Evolutionary conservation across 2,329 filamentous ascomycete genomes (phyloP), one percentile per base, ranked within the genome.

Genomic region (Penicillium sp.): DNA sequence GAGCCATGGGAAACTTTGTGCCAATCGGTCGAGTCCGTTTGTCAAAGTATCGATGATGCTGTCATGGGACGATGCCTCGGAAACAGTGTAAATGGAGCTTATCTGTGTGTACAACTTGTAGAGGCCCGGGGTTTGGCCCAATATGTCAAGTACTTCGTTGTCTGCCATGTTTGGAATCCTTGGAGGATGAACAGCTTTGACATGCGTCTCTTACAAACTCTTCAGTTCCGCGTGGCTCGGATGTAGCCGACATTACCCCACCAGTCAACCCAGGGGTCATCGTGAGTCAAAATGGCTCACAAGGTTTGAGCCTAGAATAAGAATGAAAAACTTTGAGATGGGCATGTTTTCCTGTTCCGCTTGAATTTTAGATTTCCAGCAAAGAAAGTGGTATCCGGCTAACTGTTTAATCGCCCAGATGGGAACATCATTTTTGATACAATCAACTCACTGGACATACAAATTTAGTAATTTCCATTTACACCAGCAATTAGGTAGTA

Each of bases 21-120:
- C 27, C 8, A 63, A 41, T 29, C 36, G 51, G 27, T 56, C 53
- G 26, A 63, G 59, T 35, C 57, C 57, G 34, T 42, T 30, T 19
- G 38, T 47, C 23, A 61, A 27, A 9, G 51, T 57, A n/a, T 44
- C 40, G 51, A 54, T 34, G 29, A 59, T 56, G 8, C 18, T 14
- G 14, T 50, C 46, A n/a, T 55, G 51, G 8, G 44, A 49, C 2
- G 57, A 58, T 19, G 45, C 3, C 4, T 60, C 44, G 9, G 48
- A 14, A 5, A 57, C 32, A 0, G 46, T 18, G 26, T 57, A 60
- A 18, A 61, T 51, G 10, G 38, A 52, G 42, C 51, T 57, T 32
- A 61, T 43, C 34, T 62, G 59, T 8, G 57, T 61, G 23, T 63
- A 61, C 7, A 60, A 29, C 40, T 47, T 63, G 41, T 60, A 47